Evolutionary conservation across 139 green algal genomes (phyloP).

Genomic region (Coccomyxa sp.): DNA sequence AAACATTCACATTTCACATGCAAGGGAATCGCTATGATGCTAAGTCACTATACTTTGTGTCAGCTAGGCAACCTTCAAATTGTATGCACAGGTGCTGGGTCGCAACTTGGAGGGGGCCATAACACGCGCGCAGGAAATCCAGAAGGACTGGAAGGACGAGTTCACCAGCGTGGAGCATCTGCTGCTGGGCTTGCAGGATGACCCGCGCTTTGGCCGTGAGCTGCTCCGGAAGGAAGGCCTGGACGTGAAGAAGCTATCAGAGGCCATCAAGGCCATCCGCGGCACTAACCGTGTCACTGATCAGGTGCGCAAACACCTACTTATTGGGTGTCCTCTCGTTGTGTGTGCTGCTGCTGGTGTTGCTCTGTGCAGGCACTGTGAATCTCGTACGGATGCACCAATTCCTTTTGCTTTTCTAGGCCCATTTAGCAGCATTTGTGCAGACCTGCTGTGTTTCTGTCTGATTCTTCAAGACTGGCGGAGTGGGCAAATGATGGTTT

Average conservation of each 20-base stretch:
- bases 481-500: too few species aligned
- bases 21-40: too few species aligned
- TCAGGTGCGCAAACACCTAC: slow-evolving; percentile 9
- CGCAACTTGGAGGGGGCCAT: slow-evolving; percentile 88
- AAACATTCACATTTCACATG: too few species aligned
- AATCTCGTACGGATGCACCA: too few species aligned
- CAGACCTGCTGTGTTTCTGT: too few species aligned
- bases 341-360: too few species aligned
- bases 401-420: too few species aligned
- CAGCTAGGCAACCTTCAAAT: too few species aligned
- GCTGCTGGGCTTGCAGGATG: slow-evolving; percentile 76
- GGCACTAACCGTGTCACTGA: slow-evolving; percentile 68
- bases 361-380: too few species aligned
- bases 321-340: neutral
- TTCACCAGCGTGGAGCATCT: slow-evolving; percentile 95
- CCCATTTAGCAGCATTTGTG: too few species aligned
- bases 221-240: slow-evolving; percentile 66
- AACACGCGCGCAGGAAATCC: slow-evolving; percentile 66
- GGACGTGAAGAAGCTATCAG: slow-evolving; percentile 63
- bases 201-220: slow-evolving; percentile 67
- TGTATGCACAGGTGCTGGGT: slow-evolving; percentile 73
- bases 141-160: slow-evolving; percentile 68
- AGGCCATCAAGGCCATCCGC: slow-evolving; percentile 60
- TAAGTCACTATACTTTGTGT: too few species aligned
- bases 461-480: too few species aligned